Evolutionary conservation across 1,284 basidiomycete genomes (phyloP), one percentile per base, ranked within the genome.

Genomic region (Porogramme epimiltina): DNA sequence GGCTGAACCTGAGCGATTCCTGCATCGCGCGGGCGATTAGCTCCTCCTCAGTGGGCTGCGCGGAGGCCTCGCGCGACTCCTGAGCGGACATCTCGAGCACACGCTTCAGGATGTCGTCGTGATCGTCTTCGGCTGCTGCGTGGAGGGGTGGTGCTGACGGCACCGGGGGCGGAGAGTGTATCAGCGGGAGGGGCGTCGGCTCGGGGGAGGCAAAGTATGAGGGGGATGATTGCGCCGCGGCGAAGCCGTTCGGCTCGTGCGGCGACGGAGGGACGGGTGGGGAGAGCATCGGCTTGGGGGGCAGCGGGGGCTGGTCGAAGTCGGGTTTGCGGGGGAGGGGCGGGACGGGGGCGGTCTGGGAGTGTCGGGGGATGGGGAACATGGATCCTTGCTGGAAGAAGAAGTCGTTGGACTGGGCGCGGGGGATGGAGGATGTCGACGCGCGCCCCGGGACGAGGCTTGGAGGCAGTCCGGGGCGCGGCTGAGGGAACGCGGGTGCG

Each of bases 21-120:
- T 80, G 74, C 52, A 89, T 60, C 0, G 86, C 87, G 56, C 72
- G 74, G n/a, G 79, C 80, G 19, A 90, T 71, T 41, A 87, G 83
- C 31, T 81, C 81, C 50, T 87, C 84, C 62, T 89, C 87, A 58
- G 79, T 62, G 11, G 45, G 25, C 24, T 74, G 68, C 34, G 34
- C n/a, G 34, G 10, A 6, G 40, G 72, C 71, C 37, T 70, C 70
- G 24, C 65, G 65, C 3, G 75, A 71, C 49, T 82, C 79, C 38
- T 77, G 75, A 37, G 75, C 73, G 2, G 87, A 87, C 26, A 84
- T 58, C n/a, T 78, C 77, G 19, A 88, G 63, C 9, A 70, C 77
- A 13, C 65, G 63, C 31, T 64, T 62, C 9, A 77, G 52, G n/a
- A 70, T 69, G n/a, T 37, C 34, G 39, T 55, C 57, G 24, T 59